Conservation (phyloP, 2,329 filamentous ascomycete genomes). For the Exophiala dermatitidis region DNA sequence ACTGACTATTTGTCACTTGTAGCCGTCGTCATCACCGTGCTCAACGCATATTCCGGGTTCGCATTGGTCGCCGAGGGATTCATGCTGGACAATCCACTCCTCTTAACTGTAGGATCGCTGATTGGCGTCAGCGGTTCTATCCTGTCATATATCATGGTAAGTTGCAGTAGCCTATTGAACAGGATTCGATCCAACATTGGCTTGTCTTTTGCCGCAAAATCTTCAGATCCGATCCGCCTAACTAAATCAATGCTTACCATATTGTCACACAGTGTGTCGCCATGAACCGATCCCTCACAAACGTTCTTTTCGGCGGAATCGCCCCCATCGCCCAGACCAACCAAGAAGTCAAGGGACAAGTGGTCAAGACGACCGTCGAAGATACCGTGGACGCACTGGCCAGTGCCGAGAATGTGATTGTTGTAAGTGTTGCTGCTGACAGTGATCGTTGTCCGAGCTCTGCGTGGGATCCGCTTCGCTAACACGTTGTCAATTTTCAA, state of each 20-base stretch:
- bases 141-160: slow-evolving; percentile 66
- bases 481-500: background rate
- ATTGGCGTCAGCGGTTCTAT: slow-evolving; percentile 87
- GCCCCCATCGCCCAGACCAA: slow-evolving; percentile 56
- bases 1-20: background rate
- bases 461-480: slow-evolving; percentile 3
- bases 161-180: background rate
- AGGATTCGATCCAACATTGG: too few species aligned
- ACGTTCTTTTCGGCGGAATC: slow-evolving; percentile 81
- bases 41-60: slow-evolving; percentile 88
- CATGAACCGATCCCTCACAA: slow-evolving; percentile 86
- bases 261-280: slow-evolving; percentile 54
- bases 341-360: slow-evolving; percentile 67
- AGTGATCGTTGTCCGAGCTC: background rate
- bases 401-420: slow-evolving; percentile 76
- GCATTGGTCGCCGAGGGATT: slow-evolving; percentile 84
- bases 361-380: slow-evolving; percentile 71
- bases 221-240: background rate
- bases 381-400: slow-evolving; percentile 70
- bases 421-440: slow-evolving; percentile 34
- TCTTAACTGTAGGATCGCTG: slow-evolving; percentile 77
- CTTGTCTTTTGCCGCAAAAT: background rate
- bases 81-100: slow-evolving; percentile 80
- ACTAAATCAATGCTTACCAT: background rate
- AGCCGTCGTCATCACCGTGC: slow-evolving; percentile 77